Conservation (phyloP, 805 yeast species). For the Priceomyces fermenticarens region DNA sequence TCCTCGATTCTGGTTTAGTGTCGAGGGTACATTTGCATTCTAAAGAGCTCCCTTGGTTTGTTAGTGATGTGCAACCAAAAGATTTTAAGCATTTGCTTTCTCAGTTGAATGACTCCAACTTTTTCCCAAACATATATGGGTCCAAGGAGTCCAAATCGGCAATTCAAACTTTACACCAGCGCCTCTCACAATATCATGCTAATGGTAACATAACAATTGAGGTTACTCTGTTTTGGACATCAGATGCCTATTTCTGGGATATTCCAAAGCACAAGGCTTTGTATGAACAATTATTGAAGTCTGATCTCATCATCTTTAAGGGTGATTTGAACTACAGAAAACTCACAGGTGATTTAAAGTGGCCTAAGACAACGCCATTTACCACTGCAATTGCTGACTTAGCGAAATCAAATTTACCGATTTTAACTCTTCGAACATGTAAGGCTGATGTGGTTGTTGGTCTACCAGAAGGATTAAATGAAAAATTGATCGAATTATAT, state of each 20-base stretch:
- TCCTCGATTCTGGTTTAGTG: conserved; percentile 65
- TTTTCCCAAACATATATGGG: conserved; percentile 45
- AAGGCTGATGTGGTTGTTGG: conserved; percentile 97
- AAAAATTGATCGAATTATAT: conserved; percentile 62
- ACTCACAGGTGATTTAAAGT: conserved; percentile 82
- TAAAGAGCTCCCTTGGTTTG: conserved; percentile 95
- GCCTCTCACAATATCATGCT: conserved; percentile 18
- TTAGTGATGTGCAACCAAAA: conserved; percentile 86
- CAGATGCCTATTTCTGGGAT: conserved; percentile 71
- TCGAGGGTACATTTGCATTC: conserved; percentile 74
- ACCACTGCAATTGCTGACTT: conserved; percentile 64
- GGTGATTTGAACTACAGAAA: conserved; percentile 97
- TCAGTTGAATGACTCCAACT: conserved; percentile 50
- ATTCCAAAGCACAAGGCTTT: conserved; percentile 63
- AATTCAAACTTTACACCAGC: conserved; percentile 18
- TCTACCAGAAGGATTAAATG: conserved; percentile 68
- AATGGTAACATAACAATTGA: conserved; percentile 20
- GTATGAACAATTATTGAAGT: conserved; percentile 57
- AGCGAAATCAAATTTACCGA: conserved; percentile 57
- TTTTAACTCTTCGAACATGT: conserved; percentile 83
- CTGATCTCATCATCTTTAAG: conserved; percentile 77
- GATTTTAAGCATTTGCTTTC: conserved; percentile 62
- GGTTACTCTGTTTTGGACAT: conserved; percentile 84
- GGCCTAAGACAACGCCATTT: conserved; percentile 84
- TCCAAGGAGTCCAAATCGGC: conserved; percentile 17